A percentile compares a stretch with the other conserved stretches of the same genome.
Conservation (phyloP, 176 grass and related monocot species). For the maize (Zea mays) region DNA sequence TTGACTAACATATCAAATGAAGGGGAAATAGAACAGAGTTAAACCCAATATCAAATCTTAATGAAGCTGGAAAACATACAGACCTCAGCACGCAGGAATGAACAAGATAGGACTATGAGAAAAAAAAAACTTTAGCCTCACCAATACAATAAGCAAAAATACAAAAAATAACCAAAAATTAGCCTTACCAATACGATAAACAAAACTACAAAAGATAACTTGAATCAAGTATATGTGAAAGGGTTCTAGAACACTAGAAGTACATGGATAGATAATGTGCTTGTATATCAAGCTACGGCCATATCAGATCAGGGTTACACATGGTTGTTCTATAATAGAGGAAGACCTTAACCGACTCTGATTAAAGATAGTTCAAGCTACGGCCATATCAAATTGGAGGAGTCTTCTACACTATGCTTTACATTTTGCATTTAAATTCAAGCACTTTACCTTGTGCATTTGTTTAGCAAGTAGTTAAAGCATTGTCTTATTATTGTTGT, state of each 20-base stretch:
- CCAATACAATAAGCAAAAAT: constrained; percentile 13
- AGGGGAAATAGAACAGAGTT: not conserved
- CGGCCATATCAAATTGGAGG: no score
- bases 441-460: no score
- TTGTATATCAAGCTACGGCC: no score
- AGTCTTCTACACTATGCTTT: no score
- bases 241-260: constrained; percentile 6
- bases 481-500: no score
- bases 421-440: no score
- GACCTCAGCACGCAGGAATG: not conserved
- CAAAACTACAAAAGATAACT: not conserved
- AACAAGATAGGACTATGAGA: not conserved
- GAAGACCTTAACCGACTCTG: no score
- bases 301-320: no score
- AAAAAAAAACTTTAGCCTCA: not conserved
- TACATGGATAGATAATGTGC: not conserved
- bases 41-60: constrained; percentile 2
- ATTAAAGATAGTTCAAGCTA: no score
- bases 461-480: no score
- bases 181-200: constrained; percentile 1
- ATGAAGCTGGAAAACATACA: not conserved
- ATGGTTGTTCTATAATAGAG: no score
- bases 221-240: constrained; percentile 2
- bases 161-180: not conserved
- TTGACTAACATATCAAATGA: constrained; percentile 2